Evolutionary conservation across 2,329 filamentous ascomycete species (phyloP).

Genomic region (Neoarthrinium moseri): DNA sequence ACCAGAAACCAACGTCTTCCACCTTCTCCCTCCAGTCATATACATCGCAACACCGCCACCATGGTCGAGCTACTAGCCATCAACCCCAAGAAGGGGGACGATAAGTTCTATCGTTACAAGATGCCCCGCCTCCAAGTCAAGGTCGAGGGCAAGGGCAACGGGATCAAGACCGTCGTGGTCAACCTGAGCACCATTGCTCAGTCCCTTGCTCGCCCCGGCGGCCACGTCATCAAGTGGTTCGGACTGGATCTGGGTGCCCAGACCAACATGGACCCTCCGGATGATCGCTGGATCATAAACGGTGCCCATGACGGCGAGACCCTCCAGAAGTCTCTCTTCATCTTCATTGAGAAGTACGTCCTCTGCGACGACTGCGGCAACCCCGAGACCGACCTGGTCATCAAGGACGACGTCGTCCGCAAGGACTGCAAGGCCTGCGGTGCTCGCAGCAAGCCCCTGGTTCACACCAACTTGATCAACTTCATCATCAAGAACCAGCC

Average conservation of each 20-base stretch:
- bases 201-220: constrained; percentile 86
- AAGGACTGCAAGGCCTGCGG: constrained; percentile 99
- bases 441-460: constrained; percentile 86
- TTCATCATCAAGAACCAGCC: constrained; percentile 97
- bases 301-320: constrained; percentile 93
- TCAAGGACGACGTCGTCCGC: constrained; percentile 89
- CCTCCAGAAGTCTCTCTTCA: constrained; percentile 96
- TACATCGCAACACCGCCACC: constrained; percentile 49
- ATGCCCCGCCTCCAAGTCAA: constrained; percentile 99
- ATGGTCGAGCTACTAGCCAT: constrained; percentile 75
- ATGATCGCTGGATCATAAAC: constrained; percentile 99
- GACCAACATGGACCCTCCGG: constrained; percentile 94
- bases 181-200: constrained; percentile 92
- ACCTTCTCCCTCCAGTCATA: background rate
- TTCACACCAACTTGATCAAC: constrained; percentile 91
- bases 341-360: constrained; percentile 98
- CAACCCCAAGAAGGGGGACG: constrained; percentile 97
- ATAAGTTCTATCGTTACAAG: constrained; percentile 99
- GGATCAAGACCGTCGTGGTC: constrained; percentile 98
- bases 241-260: constrained; percentile 98
- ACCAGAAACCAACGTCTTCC: background rate
- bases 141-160: constrained; percentile 99
- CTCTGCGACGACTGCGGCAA: constrained; percentile 99
- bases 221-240: constrained; percentile 99
- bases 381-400: constrained; percentile 91